Conservation (phyloP, 2,329 filamentous ascomycete genomes). For the Talaromyces sp. region DNA sequence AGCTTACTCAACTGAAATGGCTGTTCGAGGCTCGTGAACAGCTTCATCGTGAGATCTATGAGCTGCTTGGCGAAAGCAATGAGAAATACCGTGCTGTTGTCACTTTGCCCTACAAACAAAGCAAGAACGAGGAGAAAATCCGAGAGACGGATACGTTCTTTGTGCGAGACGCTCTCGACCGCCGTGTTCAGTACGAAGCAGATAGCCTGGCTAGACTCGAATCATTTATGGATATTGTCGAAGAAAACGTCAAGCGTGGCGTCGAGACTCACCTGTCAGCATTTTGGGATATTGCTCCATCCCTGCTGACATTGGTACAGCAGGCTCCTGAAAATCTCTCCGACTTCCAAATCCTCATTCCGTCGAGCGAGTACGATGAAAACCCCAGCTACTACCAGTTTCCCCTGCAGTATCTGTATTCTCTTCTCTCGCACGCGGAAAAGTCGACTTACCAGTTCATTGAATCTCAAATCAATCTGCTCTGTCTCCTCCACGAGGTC, state of each 20-base stretch:
- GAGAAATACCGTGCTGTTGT: conserved; percentile 81
- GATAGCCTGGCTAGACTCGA: conserved; percentile 68
- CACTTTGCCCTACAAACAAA: conserved; percentile 70
- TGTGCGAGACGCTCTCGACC: conserved; percentile 66
- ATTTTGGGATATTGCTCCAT: conserved; percentile 96
- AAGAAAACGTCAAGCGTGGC: conserved; percentile 77
- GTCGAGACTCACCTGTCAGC: conserved; percentile 88
- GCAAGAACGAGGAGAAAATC: conserved; percentile 71
- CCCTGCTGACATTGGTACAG: conserved; percentile 70
- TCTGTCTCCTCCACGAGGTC: conserved; percentile 87
- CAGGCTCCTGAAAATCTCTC: conserved; percentile 59
- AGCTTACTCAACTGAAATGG: conserved; percentile 93
- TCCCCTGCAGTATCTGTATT: conserved; percentile 87
- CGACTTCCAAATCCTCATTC: conserved; percentile 70
- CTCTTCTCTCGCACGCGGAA: conserved; percentile 76
- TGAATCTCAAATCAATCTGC: conserved; percentile 83
- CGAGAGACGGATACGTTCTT: conserved; percentile 78
- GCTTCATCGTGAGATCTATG: conserved; percentile 78
- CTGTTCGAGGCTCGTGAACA: conserved; percentile 90
- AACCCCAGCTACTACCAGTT: conserved; percentile 75
- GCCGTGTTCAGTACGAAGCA: conserved; percentile 64
- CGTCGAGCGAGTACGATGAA: conserved; percentile 72
- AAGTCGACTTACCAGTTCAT: conserved; percentile 97
- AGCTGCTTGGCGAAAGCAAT: conserved; percentile 78
- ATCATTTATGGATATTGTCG: conserved; percentile 72